Evolutionary conservation across 2,329 filamentous ascomycete species (phyloP).

Genomic region (Colletotrichum shisoi): DNA sequence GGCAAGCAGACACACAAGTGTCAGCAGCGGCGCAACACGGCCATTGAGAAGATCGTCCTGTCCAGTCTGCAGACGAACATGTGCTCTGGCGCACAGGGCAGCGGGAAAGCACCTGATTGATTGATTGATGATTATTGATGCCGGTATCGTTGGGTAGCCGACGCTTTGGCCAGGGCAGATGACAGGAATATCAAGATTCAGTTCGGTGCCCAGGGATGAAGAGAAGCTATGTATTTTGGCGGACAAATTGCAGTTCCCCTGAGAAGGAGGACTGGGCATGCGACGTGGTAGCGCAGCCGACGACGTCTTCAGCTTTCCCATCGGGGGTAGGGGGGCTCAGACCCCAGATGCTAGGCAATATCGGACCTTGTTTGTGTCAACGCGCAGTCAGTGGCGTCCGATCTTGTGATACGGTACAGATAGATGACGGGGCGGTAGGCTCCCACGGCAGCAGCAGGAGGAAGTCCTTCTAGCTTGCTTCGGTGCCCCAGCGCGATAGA

Average conservation of each 20-base stretch:
- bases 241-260: slow-evolving; percentile 22
- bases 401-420: slow-evolving; percentile 12
- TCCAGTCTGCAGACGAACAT: slow-evolving; percentile 26
- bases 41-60: slow-evolving; percentile 32
- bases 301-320: slow-evolving; percentile 15
- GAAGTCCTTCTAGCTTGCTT: slow-evolving; percentile 26
- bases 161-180: slow-evolving; percentile 7
- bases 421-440: slow-evolving; percentile 10
- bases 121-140: slow-evolving; percentile 25
- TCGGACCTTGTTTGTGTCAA: slow-evolving; percentile 30
- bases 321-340: slow-evolving; percentile 15
- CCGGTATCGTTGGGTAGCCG: slow-evolving; percentile 25
- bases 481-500: not conserved
- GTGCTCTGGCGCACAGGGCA: slow-evolving; percentile 35
- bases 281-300: slow-evolving; percentile 4
- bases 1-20: slow-evolving; percentile 20
- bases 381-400: slow-evolving; percentile 34
- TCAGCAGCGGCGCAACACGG: slow-evolving; percentile 13
- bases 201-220: slow-evolving; percentile 5
- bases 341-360: slow-evolving; percentile 11
- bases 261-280: not conserved
- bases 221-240: slow-evolving; percentile 10
- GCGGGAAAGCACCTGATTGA: slow-evolving; percentile 25
- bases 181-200: slow-evolving; percentile 10
- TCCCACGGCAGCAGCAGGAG: slow-evolving; percentile 6